Evolutionary conservation across 139 green algal genomes (phyloP).

Genomic region (Mychonastes homosphaera): DNA sequence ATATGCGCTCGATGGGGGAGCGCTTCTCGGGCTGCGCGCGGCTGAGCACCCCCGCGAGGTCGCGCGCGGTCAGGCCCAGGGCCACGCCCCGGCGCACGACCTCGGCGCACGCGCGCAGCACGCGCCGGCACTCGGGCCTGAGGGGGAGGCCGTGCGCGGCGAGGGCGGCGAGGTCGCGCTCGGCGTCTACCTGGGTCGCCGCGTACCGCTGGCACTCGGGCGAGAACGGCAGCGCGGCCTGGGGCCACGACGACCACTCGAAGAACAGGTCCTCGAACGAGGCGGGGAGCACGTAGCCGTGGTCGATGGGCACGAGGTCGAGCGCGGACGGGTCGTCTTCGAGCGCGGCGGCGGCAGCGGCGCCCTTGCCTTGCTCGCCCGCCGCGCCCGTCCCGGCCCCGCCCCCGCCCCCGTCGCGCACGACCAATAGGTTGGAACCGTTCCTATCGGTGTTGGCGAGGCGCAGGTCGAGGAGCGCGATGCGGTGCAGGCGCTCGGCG

Average conservation of each 20-base stretch:
- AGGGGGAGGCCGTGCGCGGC: slow-evolving; percentile 30
- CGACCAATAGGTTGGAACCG: slow-evolving; percentile 51
- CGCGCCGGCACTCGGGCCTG: slow-evolving; percentile 38
- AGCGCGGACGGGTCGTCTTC: no score
- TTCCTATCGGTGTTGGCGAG: slow-evolving; percentile 61
- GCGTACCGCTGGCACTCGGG: slow-evolving; percentile 35
- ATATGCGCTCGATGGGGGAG: no score
- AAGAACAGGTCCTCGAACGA: slow-evolving; percentile 47
- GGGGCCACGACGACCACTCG: slow-evolving; percentile 41
- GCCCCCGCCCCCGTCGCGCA: background rate
- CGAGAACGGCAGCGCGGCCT: slow-evolving; percentile 34
- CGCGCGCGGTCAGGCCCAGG: slow-evolving; percentile 27
- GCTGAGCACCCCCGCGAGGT: slow-evolving; percentile 39
- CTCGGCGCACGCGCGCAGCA: slow-evolving; percentile 38
- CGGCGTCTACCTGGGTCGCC: slow-evolving; percentile 29
- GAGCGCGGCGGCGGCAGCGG: no score
- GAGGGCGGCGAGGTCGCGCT: slow-evolving; percentile 34
- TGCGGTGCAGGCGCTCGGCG: slow-evolving; percentile 10
- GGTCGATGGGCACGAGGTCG: slow-evolving; percentile 53
- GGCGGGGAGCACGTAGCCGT: slow-evolving; percentile 45
- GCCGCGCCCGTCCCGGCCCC: no score
- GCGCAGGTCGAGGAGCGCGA: slow-evolving; percentile 44
- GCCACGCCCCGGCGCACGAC: slow-evolving; percentile 36
- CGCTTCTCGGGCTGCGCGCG: no score
- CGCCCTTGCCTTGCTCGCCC: no score